Base-by-base conservation (phyloP, 768 basidiomycete genomes). In the Glaciozyma antarctica region DNA sequence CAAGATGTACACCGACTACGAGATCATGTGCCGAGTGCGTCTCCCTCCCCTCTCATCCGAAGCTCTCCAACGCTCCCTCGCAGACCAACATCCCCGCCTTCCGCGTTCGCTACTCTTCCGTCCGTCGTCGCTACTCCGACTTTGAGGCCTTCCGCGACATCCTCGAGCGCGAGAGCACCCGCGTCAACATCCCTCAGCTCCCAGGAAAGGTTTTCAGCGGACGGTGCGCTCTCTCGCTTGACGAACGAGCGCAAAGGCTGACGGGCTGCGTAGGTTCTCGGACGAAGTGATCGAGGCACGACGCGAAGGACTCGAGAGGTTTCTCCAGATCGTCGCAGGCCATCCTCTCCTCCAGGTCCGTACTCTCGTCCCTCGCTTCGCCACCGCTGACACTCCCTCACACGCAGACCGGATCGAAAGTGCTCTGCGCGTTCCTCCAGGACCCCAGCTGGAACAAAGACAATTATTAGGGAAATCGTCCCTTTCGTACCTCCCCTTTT, bases 1-100 rank as follows among this genome's bases (percentile, higher is more conserved):
- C 73, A 97, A 97, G 82, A 94, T 94, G 93, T 99, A 89, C 78
- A 99, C 95, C 49, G 94, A 98, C 81, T 98, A 98, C 75, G 95
- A 99, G 79, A 86, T 99, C 64, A 87, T 97, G 53, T 95, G 91
- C 82, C 92, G 92, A 84, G 93, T 88, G 64, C 67, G 43, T 58
- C 9, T 17, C 13, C 38, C 8, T 26, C 55, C n/a, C 22, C 41
- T 47, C 55, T 9, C 17, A 17, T n/a, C n/a, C n/a, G n/a, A n/a
- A n/a, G 38, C 19, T 53, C 44, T 48, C 28, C 26, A 17, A 16
- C 28, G 6, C 26, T n/a, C 45, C 1, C 28, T 9, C n/a, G 21
- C 71, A 95, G 92, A 98, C 95, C 72, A 98, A 98, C 78, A 99
- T 98, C 72, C 95, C 69, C 22, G 94, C 94, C 0, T 99, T 99